These are phyloP conservation scores for Xylariales sp. DNA, from an alignment of 2,329 filamentous ascomycete genomes.

Conservation along the genomic window DNA sequence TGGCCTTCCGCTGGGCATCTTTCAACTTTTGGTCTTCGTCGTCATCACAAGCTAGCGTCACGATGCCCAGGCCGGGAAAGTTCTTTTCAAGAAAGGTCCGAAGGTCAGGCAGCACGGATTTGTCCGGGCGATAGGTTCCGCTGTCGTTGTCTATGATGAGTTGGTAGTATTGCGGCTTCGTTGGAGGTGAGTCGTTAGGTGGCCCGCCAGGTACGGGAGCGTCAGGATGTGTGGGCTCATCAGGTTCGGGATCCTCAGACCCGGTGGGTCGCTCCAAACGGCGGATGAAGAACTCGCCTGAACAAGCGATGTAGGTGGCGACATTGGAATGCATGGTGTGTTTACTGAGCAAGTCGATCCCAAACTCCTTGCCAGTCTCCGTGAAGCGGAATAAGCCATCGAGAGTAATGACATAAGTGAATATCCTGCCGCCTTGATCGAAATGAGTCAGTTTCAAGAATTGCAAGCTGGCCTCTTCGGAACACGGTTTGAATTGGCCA, in stretches of 20 bases:
- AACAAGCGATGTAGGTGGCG: constrained; percentile 83
- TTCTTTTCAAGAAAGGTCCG: constrained; percentile 66
- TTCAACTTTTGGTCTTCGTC: constrained; percentile 72
- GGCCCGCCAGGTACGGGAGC: constrained; percentile 43
- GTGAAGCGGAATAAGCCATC: constrained; percentile 87
- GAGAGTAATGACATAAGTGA: constrained; percentile 87
- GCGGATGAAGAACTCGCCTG: constrained; percentile 88
- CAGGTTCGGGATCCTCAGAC: constrained; percentile 37
- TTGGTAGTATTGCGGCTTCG: constrained; percentile 62
- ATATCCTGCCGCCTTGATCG: constrained; percentile 79
- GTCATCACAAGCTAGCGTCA: constrained; percentile 74
- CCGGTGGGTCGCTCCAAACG: constrained; percentile 50
- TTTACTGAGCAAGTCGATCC: constrained; percentile 87
- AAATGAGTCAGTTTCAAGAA: constrained; percentile 85
- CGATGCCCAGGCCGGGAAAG: constrained; percentile 71
- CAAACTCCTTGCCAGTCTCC: constrained; percentile 92
- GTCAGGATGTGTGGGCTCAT: constrained; percentile 47
- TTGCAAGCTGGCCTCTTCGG: constrained; percentile 65
- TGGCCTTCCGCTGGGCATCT: constrained; percentile 65
- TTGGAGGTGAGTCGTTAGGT: constrained; percentile 37
- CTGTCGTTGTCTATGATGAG: constrained; percentile 93
- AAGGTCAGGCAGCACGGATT: constrained; percentile 66
- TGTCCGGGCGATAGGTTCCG: constrained; percentile 87
- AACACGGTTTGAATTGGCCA: constrained; percentile 62
- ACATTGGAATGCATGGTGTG: constrained; percentile 97